Evolutionary conservation across 176 grass and related monocot species (phyloP), one percentile per base, ranked within the genome.

Genomic region (Aegilops tauschii): DNA sequence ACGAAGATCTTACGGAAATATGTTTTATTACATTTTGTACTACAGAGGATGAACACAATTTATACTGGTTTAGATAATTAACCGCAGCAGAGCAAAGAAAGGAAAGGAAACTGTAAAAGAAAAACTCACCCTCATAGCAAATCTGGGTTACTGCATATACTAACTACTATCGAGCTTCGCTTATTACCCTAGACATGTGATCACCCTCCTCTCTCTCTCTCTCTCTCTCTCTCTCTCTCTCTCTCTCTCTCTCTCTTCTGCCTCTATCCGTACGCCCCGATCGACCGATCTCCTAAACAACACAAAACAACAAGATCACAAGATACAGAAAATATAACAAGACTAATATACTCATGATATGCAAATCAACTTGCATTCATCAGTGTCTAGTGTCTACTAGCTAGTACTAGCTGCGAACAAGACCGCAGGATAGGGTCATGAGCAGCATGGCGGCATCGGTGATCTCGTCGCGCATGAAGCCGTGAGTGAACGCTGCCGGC

Each of bases 401-500:
- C 31, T 64, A 40, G 44, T 20, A 37, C 86, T 86, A 99, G 81
- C 90, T 87, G 76, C 37, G 67, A 61, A 99, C 67, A 31, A 93
- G 77, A 17, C 92, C 92, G 39, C 90, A 99, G 13, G 97, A 99
- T 31, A 99, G 76, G n/a, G 89, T 90, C 94, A 99, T 99, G 87
- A 99, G 84, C 76, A 99, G 81, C 76, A 99, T 87, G 44, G 97
- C 97, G 25, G 97, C 97, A 31, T 99, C 89, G 0, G 93, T 85
- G 77, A 90, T 93, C 86, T 99, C 97, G 11, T 99, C 94, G 23
- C 90, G 78, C 4, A 87, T 82, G 66, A 87, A 92, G 0, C 37
- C 70, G 0, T 81, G 86, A 45, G 71, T 54, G 54, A 29, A n/a
- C 5, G 56, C 31, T 1, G 79, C 75, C 0, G 58, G 27, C 5